Evolutionary conservation across 345 rosid species (phyloP), one percentile per base, ranked within the genome.

Genomic region (Crucihimalaya himalaica): DNA sequence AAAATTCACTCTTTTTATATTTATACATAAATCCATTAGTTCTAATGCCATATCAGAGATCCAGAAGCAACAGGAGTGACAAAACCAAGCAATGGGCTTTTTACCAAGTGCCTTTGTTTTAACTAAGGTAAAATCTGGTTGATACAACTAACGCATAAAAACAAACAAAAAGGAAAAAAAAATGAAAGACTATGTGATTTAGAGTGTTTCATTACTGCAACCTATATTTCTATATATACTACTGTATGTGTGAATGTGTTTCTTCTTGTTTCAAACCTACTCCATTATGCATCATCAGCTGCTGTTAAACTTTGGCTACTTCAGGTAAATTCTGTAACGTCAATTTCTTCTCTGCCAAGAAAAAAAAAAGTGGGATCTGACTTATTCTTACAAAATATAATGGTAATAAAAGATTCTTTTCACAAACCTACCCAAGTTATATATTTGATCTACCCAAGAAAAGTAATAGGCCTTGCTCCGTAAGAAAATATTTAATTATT

Each of bases 321-420:
- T 13, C 0, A 13, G 47, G 23, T 46, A 56, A n/a, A 16, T 50
- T 61, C 73, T 32, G 35, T 62, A 18, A 61, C 63, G 23, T 61
- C 39, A 60, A 14, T 35, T 45, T 40, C 46, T 40, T 50, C 60
- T 63, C 80, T 76, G 75, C 60, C 75, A 76, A 70, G 45, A 5
- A 68, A 59, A 68, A 19, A 9, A 29, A 39, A 68, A 43, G 64
- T 14, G 25, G 10, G 50, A 37, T 50, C 39, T 67, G 28, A 47
- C 52, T 18, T 27, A 27, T 27, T 37, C 14, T 27, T 3, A 27
- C 28, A 18, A 59, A 16, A 5, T 29, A 42, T n/a, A 53, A 6
- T 7, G 28, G 2, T 23, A 27, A 35, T 3, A 47, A 3, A n/a
- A 50, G 27, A 50, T 39, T 20, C 37, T 27, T 59, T 68, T 68